phyloP scores from a whole-genome alignment of 192 early-diverging fungal species.

The Globomyces pollinis-pini region DNA sequence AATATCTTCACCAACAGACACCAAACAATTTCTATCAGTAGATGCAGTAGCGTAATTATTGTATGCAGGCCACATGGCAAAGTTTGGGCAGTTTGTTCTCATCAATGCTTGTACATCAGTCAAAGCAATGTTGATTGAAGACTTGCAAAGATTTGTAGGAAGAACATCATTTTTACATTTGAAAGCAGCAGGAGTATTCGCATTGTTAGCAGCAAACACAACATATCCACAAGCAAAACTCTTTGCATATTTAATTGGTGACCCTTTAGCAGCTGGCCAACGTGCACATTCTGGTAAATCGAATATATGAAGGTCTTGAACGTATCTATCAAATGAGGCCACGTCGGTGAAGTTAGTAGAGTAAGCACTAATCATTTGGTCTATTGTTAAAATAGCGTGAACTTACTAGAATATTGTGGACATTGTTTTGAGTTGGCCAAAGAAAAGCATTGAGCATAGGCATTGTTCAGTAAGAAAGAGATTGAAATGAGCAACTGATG shows the following conservation, averaged over 20 bases:
- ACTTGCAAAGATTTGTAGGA: too few species aligned
- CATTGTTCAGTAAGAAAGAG: too few species aligned
- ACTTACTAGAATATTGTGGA: too few species aligned
- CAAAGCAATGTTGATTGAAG: not conserved
- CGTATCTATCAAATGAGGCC: not conserved
- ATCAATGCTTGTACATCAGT: not conserved
- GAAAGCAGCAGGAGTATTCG: not conserved
- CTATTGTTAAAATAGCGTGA: too few species aligned
- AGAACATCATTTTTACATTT: not conserved
- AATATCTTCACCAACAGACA: too few species aligned
- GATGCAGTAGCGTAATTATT: too few species aligned
- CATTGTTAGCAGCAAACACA: not conserved
- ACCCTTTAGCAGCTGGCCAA: not conserved
- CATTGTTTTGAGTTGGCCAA: too few species aligned
- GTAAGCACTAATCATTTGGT: too few species aligned
- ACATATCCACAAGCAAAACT: not conserved
- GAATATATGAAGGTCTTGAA: not conserved
- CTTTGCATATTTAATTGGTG: not conserved
- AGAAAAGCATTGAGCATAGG: too few species aligned
- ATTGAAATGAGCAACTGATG: too few species aligned
- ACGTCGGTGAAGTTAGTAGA: too few species aligned
- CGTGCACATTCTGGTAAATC: not conserved
- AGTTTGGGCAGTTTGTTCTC: not conserved
- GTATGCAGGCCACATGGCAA: slow-evolving; percentile 1
- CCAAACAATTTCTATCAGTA: not conserved